A percentile compares a stretch with the other conserved stretches of the same genome.
Conservation (phyloP, 2,329 filamentous ascomycete genomes). For the Esteya vermicola region DNA sequence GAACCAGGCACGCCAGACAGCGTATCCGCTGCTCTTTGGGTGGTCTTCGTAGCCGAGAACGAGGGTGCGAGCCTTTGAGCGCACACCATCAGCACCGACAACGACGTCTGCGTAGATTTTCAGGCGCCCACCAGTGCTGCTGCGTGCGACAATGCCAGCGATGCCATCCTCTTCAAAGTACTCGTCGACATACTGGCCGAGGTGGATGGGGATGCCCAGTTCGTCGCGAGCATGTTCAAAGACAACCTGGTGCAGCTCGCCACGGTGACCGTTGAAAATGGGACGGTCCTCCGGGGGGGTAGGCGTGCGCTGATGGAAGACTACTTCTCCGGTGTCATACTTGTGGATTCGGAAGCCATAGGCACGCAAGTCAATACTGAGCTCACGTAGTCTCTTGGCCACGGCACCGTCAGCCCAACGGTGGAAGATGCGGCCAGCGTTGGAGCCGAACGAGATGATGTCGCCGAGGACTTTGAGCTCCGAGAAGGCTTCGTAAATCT, state of each 20-base stretch:
- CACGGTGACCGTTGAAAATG: constrained; percentile 45
- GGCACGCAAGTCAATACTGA: constrained; percentile 35
- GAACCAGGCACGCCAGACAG: constrained; percentile 39
- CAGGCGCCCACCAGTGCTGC: neutral
- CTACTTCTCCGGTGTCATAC: constrained; percentile 43
- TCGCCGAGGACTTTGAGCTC: constrained; percentile 45
- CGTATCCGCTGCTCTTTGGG: constrained; percentile 35
- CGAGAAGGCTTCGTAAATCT: constrained; percentile 43
- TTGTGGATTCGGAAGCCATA: constrained; percentile 51
- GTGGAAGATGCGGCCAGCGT: constrained; percentile 45
- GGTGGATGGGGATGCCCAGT: constrained; percentile 38
- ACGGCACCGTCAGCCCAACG: constrained; percentile 40
- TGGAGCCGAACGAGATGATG: constrained; percentile 48
- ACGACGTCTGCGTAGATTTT: constrained; percentile 31
- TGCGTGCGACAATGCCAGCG: constrained; percentile 37
- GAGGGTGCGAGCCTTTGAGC: constrained; percentile 34
- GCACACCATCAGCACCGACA: constrained; percentile 39
- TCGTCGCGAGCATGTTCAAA: constrained; percentile 39
- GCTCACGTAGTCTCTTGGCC: constrained; percentile 26
- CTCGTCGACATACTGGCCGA: constrained; percentile 34
- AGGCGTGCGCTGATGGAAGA: constrained; percentile 38
- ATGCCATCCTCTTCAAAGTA: constrained; percentile 39
- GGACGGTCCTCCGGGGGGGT: constrained; percentile 30
- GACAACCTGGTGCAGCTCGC: constrained; percentile 44
- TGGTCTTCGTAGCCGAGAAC: constrained; percentile 36